Evolutionary conservation across 306 rosid species (phyloP).

Genomic region (Fragaria vesca): DNA sequence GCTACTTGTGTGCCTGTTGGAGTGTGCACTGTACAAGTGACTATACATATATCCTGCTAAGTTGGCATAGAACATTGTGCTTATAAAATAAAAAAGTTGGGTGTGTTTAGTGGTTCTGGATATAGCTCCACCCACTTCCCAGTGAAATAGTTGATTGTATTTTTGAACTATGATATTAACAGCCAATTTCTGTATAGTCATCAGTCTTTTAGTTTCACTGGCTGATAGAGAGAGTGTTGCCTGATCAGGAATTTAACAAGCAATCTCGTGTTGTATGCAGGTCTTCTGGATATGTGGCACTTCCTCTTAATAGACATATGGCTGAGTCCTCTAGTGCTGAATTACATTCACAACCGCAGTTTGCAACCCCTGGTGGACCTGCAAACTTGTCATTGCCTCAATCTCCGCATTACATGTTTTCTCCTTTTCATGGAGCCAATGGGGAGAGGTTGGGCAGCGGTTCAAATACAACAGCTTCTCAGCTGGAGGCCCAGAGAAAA

Average conservation of each 20-base stretch:
- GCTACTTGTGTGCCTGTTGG: background rate
- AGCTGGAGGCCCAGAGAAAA: slow-evolving; percentile 59
- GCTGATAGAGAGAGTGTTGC: background rate
- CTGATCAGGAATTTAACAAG: slow-evolving; percentile 9
- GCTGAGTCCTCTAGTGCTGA: slow-evolving; percentile 35
- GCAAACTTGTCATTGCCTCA: slow-evolving; percentile 48
- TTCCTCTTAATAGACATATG: slow-evolving; percentile 49
- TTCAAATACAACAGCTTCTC: slow-evolving; percentile 40
- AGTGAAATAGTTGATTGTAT: background rate
- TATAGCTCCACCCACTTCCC: background rate
- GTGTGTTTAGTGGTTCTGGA: background rate
- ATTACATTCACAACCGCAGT: slow-evolving; percentile 36
- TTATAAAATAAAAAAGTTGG: background rate
- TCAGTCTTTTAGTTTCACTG: background rate
- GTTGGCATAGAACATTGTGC: background rate
- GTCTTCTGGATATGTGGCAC: slow-evolving; percentile 56
- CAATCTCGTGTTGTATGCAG: slow-evolving; percentile 35
- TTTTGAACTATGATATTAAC: background rate
- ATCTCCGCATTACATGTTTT: slow-evolving; percentile 37
- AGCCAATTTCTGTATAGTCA: background rate
- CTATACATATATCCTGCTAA: background rate
- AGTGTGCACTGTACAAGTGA: slow-evolving; percentile 2
- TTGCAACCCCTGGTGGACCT: slow-evolving; percentile 51
- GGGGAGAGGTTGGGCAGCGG: slow-evolving; percentile 44
- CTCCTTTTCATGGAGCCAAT: slow-evolving; percentile 44